phyloP scores from a whole-genome alignment of 192 early-diverging fungal species.

The Hyaloraphidium curvatum region DNA sequence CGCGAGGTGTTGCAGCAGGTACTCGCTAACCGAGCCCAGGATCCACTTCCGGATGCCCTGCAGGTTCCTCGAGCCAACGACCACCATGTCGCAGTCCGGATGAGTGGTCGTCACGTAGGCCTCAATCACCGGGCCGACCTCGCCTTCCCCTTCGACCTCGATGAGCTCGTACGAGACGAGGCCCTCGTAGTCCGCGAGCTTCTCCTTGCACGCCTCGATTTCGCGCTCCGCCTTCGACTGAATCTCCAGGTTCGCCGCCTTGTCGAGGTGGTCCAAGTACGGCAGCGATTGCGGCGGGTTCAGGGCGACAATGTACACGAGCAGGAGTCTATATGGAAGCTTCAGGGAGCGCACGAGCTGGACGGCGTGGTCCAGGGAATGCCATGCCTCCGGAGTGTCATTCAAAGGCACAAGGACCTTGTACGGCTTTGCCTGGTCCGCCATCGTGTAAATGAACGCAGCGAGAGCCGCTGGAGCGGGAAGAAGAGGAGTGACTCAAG shows the following conservation, averaged over 20 bases:
- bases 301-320: not conserved
- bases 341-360: no score
- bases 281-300: conserved; percentile 1
- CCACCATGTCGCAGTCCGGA: not conserved
- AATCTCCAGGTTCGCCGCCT: not conserved
- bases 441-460: no score
- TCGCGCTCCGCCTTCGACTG: not conserved
- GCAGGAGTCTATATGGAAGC: not conserved
- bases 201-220: not conserved
- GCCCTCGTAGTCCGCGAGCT: not conserved
- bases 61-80: not conserved
- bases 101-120: not conserved
- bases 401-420: no score
- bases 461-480: no score
- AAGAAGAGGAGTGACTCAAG: no score
- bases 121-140: not conserved
- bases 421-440: no score
- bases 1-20: not conserved
- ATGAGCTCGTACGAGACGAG: not conserved
- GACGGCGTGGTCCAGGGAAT: no score
- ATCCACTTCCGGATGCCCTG: not conserved
- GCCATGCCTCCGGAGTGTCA: no score
- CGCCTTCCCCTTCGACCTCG: not conserved
- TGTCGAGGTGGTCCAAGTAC: conserved; percentile 3
- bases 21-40: not conserved